Evolutionary conservation across 768 basidiomycete genomes (phyloP).

Genomic region (Lactarius sp.): DNA sequence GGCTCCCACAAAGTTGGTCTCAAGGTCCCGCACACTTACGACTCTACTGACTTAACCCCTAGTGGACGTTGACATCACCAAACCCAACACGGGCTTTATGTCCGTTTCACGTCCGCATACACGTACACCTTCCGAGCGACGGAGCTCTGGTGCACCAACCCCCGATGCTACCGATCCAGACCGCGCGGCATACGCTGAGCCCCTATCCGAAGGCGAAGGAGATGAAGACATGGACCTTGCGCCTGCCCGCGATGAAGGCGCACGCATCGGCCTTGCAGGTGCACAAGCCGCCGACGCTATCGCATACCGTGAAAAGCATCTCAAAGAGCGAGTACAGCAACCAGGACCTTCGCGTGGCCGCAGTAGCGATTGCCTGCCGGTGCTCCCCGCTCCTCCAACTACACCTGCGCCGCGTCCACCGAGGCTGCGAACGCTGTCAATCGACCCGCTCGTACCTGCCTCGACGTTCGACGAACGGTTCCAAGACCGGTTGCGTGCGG

Average conservation of each 20-base stretch:
- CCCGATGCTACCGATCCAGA: conserved; percentile 37
- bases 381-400: conserved; percentile 32
- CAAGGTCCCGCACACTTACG: too few species aligned
- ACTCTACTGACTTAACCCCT: conserved; percentile 4
- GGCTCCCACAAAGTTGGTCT: conserved; percentile 85
- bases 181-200: conserved; percentile 63
- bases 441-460: conserved; percentile 83
- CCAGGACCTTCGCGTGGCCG: conserved; percentile 30
- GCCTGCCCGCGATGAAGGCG: conserved; percentile 77
- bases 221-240: conserved; percentile 67
- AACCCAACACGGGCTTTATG: conserved; percentile 71
- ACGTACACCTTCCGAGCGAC: conserved; percentile 28
- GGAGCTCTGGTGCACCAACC: conserved; percentile 40
- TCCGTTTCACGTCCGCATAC: conserved; percentile 71
- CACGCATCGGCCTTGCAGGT: conserved; percentile 69
- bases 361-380: conserved; percentile 37
- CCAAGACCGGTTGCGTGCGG: conserved; percentile 55
- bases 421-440: conserved; percentile 44
- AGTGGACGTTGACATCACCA: conserved; percentile 96
- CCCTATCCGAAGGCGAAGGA: conserved; percentile 92
- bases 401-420: conserved; percentile 25
- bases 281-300: conserved; percentile 79
- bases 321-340: conserved; percentile 41
- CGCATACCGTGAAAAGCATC: conserved; percentile 77
- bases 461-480: conserved; percentile 80